These are phyloP conservation scores for Hypoxylon sp. DNA, from an alignment of 2,329 filamentous ascomycete genomes.

Conservation along the genomic window DNA sequence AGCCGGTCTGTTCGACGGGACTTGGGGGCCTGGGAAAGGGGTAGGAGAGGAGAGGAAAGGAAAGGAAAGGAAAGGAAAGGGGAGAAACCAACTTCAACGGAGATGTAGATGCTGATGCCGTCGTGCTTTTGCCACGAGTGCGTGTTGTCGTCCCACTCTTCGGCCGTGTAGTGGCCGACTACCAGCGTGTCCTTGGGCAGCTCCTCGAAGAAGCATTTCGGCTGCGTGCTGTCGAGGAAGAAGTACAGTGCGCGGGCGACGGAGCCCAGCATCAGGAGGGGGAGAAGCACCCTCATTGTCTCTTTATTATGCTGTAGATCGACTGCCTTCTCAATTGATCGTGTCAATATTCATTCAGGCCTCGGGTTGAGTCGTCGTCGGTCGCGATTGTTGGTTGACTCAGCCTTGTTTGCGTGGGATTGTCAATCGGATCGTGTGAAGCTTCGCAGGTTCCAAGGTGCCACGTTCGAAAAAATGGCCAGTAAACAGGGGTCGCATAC, in stretches of 20 bases:
- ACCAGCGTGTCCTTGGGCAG: conserved; percentile 97
- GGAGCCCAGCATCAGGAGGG: conserved; percentile 74
- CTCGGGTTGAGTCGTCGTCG: conserved; percentile 15
- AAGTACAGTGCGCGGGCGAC: conserved; percentile 90
- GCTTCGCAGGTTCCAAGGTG: conserved; percentile 57
- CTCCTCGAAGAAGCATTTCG: conserved; percentile 99
- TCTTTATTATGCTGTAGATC: conserved; percentile 10
- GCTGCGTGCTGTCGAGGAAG: conserved; percentile 86
- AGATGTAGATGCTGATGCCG: conserved; percentile 86
- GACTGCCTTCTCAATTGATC: conserved; percentile 35
- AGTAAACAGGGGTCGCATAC: conserved; percentile 47
- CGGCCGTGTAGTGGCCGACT: conserved; percentile 89
- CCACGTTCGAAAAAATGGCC: conserved; percentile 63
- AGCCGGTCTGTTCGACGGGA: neutral
- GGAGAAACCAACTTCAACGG: conserved; percentile 76
- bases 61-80: neutral
- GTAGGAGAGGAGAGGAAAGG: conserved; percentile 1
- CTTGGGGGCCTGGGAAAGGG: neutral
- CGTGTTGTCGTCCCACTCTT: conserved; percentile 81
- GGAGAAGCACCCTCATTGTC: conserved; percentile 70
- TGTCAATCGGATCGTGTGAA: conserved; percentile 24
- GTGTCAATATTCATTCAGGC: neutral
- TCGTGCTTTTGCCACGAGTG: conserved; percentile 78
- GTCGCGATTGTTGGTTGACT: conserved; percentile 10
- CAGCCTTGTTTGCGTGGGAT: conserved; percentile 3